phyloP scores from a whole-genome alignment of 495 filamentous ascomycete species.

The Penicillium dipodomyicola region DNA sequence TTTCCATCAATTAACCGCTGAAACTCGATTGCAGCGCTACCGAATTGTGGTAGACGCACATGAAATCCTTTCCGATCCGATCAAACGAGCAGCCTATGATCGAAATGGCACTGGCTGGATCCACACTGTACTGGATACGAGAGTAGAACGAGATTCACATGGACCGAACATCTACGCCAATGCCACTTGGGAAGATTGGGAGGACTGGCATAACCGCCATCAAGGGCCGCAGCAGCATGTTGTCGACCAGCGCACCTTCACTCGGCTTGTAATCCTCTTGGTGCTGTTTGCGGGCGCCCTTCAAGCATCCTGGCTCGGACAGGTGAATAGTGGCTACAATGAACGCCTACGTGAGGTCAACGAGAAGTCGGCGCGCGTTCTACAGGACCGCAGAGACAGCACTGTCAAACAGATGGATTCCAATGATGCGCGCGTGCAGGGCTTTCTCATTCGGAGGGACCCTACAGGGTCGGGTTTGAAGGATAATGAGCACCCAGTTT shows the following conservation, averaged over 20 bases:
- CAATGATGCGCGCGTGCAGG: slow-evolving; percentile 62
- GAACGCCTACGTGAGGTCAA: slow-evolving; percentile 62
- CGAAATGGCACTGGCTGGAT: slow-evolving; percentile 77
- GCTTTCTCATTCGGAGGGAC: slow-evolving; percentile 70
- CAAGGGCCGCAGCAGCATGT: slow-evolving; percentile 61
- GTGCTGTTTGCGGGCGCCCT: slow-evolving; percentile 63
- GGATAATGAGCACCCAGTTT: slow-evolving; percentile 40
- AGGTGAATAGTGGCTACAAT: slow-evolving; percentile 53
- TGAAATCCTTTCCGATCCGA: slow-evolving; percentile 81
- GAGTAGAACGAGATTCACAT: slow-evolving; percentile 27
- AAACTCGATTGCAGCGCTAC: slow-evolving; percentile 77
- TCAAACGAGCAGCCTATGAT: slow-evolving; percentile 78
- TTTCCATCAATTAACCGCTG: slow-evolving; percentile 46
- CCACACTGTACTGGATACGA: slow-evolving; percentile 25
- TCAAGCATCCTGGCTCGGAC: slow-evolving; percentile 65
- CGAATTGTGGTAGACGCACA: slow-evolving; percentile 82
- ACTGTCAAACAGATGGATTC: slow-evolving; percentile 46
- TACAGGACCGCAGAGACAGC: slow-evolving; percentile 55
- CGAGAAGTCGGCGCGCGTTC: slow-evolving; percentile 57
- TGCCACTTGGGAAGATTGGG: slow-evolving; percentile 99
- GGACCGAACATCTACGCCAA: slow-evolving; percentile 62
- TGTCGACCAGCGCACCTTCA: slow-evolving; percentile 71
- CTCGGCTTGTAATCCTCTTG: slow-evolving; percentile 62
- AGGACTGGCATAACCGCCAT: slow-evolving; percentile 70
- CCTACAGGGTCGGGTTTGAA: slow-evolving; percentile 47